Base-by-base conservation (phyloP, 805 yeast genomes). In the Pichia sporocuriosa region DNA sequence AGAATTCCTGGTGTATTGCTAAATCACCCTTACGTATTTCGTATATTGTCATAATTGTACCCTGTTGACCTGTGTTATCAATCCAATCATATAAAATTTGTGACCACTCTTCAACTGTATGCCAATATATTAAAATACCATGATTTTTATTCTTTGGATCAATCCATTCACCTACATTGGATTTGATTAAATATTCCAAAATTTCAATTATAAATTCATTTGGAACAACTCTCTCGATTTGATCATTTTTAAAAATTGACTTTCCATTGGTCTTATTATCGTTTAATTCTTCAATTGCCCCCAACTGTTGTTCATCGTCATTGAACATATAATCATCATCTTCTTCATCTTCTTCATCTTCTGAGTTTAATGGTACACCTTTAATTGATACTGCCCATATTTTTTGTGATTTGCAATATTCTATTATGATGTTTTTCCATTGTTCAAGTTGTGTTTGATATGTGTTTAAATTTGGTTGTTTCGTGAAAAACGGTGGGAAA, bases 401-500 rank as follows among this genome's bases (percentile, higher is more conserved):
- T 41, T 68, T 67, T 48, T 76, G 63, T 41, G 59, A 65, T 48
- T 73, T 68, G 51, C 94, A 81, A 52, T 76, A 84, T 6, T 68
- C 66, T 9, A 82, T 58, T 0, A 90, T 64, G 22, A 90, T 61
- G 33, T 73, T 67, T 22, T 70, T 65, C 98, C 98, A 90, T 41
- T 83, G 76, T n/a, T 70, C 70, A 13, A 83, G 63, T 61, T 90
- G 98, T 10, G 86, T 79, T 24, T 73, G 70, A 66, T 84, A 76
- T 2, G 93, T 81, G 10, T 84, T 77, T 28, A 79, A 73, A 53
- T 90, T 89, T 19, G 93, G 88, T 62, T 90, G 98, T 46, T 77
- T 72, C 8, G 97, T 93, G 65, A 79, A 90, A 51, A 90, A 77
- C 0, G 98, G 98, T 6, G 97, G 97, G 60, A 88, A 90, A 29